These are phyloP conservation scores for Erodium maritimum DNA, from an alignment of 345 rosid species.

Conservation along the genomic window DNA sequence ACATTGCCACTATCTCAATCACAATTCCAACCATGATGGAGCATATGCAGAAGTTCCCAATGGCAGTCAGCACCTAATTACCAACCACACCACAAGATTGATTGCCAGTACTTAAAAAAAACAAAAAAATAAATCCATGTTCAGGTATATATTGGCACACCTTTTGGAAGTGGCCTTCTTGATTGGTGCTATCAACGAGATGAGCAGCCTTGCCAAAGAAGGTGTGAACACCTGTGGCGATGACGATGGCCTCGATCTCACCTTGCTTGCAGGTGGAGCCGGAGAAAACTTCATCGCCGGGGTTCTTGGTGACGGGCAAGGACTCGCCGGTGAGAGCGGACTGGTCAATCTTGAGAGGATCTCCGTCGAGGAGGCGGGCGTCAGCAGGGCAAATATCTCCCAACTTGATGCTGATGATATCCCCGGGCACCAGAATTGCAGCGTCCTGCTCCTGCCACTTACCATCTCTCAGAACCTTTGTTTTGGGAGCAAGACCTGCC, in stretches of 20 bases:
- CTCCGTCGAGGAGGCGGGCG: conserved; percentile 77
- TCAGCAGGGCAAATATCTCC: conserved; percentile 84
- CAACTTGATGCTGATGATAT: conserved; percentile 64
- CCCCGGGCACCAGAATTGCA: conserved; percentile 65
- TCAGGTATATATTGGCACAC: conserved; percentile 7
- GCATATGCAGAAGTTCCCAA: conserved; percentile 81
- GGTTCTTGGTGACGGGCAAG: conserved; percentile 57
- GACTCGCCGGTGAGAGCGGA: conserved; percentile 82
- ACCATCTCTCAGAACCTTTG: conserved; percentile 70
- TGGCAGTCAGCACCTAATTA: conserved; percentile 57
- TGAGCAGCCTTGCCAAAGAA: conserved; percentile 92
- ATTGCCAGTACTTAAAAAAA: too few relatives aligned
- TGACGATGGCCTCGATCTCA: conserved; percentile 75
- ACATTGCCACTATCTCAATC: conserved; percentile 62
- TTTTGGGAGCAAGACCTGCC: conserved; percentile 68
- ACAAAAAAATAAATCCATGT: too few relatives aligned
- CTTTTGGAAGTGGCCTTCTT: conserved; percentile 76
- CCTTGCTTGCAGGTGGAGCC: conserved; percentile 90
- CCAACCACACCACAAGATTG: too few relatives aligned
- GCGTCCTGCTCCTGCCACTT: conserved; percentile 75
- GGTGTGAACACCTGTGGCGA: conserved; percentile 76
- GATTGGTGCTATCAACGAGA: conserved; percentile 68
- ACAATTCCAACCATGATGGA: conserved; percentile 57
- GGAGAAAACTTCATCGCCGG: conserved; percentile 65
- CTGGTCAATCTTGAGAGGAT: conserved; percentile 70